phyloP scores from a whole-genome alignment of 169 alveolate genomes.

The Cryptosporidium meleagridis region DNA sequence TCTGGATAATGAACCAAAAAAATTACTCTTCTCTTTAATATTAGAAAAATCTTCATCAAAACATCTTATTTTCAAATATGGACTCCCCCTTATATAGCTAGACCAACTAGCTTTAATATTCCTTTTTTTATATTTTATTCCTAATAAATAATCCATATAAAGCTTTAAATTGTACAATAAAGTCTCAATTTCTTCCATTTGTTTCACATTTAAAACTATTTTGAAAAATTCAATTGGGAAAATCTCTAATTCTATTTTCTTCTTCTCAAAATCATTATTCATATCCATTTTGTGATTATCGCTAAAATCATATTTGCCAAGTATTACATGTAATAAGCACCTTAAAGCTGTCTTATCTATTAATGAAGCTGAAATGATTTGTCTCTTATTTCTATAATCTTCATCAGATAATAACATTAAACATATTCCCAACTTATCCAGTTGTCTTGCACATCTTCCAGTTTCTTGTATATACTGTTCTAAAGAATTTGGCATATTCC shows the following conservation, averaged over 20 bases:
- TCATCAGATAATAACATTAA: slow-evolving; percentile 48
- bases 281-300: background rate
- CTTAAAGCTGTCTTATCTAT: slow-evolving; percentile 47
- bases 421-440: slow-evolving; percentile 29
- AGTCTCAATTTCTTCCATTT: slow-evolving; percentile 39
- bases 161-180: slow-evolving; percentile 19
- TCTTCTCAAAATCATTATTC: background rate
- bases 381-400: slow-evolving; percentile 49
- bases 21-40: slow-evolving; percentile 13
- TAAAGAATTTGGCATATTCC: slow-evolving; percentile 89
- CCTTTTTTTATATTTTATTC: background rate
- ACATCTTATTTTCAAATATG: slow-evolving; percentile 30
- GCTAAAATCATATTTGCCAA: background rate
- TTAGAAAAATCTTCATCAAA: slow-evolving; percentile 25
- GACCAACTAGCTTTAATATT: background rate
- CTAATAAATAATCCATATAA: slow-evolving; percentile 26
- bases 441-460: slow-evolving; percentile 83
- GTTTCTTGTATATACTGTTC: slow-evolving; percentile 91
- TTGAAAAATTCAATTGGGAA: slow-evolving; percentile 37
- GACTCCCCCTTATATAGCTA: slow-evolving; percentile 61
- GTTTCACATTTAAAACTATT: slow-evolving; percentile 14
- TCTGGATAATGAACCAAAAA: background rate
- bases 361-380: slow-evolving; percentile 26
- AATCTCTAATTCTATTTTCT: background rate
- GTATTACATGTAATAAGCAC: slow-evolving; percentile 40